phyloP scores from a whole-genome alignment of 2,329 filamentous ascomycete genomes.

The Fusarium pseudoanthophilum region DNA sequence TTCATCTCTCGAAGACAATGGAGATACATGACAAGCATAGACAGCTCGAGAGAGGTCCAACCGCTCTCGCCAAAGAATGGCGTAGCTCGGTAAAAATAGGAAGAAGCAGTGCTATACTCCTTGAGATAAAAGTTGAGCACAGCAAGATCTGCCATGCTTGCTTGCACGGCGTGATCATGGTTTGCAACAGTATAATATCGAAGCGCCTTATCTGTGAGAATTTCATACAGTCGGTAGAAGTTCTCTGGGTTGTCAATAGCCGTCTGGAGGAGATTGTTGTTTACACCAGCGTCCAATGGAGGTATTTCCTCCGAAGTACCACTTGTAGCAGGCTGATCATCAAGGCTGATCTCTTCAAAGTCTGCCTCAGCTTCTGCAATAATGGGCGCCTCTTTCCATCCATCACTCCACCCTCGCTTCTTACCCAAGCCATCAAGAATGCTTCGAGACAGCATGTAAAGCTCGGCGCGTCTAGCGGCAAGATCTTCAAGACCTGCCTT shows the following conservation, averaged over 20 bases:
- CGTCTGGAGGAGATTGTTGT: conserved; percentile 65
- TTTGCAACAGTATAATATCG: conserved; percentile 85
- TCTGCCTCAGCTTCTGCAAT: conserved; percentile 58
- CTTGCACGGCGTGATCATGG: conserved; percentile 80
- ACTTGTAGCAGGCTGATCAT: conserved; percentile 50
- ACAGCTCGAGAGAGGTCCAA: conserved; percentile 83
- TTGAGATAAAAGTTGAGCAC: conserved; percentile 81
- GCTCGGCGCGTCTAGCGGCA: conserved; percentile 82
- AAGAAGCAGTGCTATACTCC: conserved; percentile 78
- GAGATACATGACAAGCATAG: conserved; percentile 87
- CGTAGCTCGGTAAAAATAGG: conserved; percentile 81
- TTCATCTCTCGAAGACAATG: conserved; percentile 82
- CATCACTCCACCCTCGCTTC: conserved; percentile 78
- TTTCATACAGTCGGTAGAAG: conserved; percentile 76
- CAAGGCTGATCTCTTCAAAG: conserved; percentile 69
- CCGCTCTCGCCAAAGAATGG: conserved; percentile 80
- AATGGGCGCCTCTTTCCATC: conserved; percentile 73
- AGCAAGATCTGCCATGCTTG: conserved; percentile 85
- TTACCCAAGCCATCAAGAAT: conserved; percentile 80
- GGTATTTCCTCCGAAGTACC: conserved; percentile 6
- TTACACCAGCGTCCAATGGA: conserved; percentile 50
- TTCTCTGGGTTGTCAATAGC: conserved; percentile 70
- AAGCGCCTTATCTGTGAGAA: conserved; percentile 84
- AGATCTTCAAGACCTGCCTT: conserved; percentile 81
- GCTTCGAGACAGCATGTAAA: conserved; percentile 82